phyloP scores from a whole-genome alignment of 23 red algal species.

The Agarophyton chilense region DNA sequence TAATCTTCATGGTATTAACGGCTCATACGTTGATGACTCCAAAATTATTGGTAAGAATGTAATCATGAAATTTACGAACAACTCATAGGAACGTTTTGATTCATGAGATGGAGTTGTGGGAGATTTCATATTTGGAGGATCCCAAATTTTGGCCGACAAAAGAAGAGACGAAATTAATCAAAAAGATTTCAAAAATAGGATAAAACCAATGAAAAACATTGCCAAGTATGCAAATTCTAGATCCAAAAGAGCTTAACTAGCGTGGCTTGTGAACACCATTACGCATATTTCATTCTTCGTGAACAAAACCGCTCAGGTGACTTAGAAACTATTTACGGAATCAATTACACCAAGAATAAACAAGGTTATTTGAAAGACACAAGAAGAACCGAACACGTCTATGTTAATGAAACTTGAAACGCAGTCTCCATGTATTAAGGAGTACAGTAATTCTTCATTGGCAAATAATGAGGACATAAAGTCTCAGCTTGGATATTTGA shows the following conservation, averaged over 20 bases:
- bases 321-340: background rate
- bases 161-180: background rate
- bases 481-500: conserved; percentile 16
- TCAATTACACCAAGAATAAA: background rate
- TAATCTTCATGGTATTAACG: background rate
- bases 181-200: background rate
- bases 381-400: background rate
- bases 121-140: background rate
- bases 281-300: background rate
- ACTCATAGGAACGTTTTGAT: background rate
- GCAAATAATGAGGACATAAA: conserved; percentile 9
- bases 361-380: background rate
- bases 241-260: background rate
- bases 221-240: background rate
- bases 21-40: conserved; percentile 24
- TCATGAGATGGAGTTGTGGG: background rate
- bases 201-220: background rate
- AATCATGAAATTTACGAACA: background rate
- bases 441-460: conserved; percentile 32
- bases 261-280: background rate
- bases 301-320: background rate
- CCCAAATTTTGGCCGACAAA: background rate
- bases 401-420: background rate
- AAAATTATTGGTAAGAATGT: background rate
- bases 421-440: background rate